phyloP scores from a whole-genome alignment of 176 grass and related monocot genomes.

The Oryza australiensis region DNA sequence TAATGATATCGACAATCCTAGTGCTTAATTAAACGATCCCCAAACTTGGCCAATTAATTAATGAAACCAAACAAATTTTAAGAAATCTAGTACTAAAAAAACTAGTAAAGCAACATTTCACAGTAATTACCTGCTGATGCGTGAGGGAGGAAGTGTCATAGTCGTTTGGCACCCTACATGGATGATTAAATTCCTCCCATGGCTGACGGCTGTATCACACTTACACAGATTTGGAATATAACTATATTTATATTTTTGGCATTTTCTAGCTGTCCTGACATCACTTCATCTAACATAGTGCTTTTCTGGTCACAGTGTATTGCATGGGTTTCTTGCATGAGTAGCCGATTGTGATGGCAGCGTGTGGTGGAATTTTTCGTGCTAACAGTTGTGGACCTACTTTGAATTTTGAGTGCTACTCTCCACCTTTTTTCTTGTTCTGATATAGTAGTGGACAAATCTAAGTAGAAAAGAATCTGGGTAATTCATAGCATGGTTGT shows the following conservation, averaged over 20 bases:
- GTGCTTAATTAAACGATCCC: not conserved
- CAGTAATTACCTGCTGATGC: not conserved
- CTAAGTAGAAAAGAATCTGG: not conserved
- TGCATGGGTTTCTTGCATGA: not conserved
- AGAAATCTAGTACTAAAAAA: not conserved
- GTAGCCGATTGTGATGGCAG: not conserved
- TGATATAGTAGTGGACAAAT: not conserved
- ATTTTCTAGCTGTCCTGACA: not conserved
- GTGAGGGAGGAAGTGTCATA: not conserved
- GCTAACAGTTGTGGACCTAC: not conserved
- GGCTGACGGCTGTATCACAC: not conserved
- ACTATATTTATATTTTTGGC: not conserved
- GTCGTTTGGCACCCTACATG: not conserved
- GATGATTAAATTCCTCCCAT: not conserved
- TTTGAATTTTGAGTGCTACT: not conserved
- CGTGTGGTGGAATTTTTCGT: not conserved
- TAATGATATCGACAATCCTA: not conserved
- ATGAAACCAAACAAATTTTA: not conserved
- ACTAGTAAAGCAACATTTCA: not conserved
- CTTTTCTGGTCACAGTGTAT: not conserved
- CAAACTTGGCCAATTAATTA: not conserved
- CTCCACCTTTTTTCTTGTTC: not conserved
- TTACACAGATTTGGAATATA: not conserved
- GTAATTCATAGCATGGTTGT: not conserved
- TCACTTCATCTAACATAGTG: not conserved